Evolutionary conservation across 2,329 filamentous ascomycete genomes (phyloP).

Genomic region (Ophiocordyceps camponoti-leonardi): DNA sequence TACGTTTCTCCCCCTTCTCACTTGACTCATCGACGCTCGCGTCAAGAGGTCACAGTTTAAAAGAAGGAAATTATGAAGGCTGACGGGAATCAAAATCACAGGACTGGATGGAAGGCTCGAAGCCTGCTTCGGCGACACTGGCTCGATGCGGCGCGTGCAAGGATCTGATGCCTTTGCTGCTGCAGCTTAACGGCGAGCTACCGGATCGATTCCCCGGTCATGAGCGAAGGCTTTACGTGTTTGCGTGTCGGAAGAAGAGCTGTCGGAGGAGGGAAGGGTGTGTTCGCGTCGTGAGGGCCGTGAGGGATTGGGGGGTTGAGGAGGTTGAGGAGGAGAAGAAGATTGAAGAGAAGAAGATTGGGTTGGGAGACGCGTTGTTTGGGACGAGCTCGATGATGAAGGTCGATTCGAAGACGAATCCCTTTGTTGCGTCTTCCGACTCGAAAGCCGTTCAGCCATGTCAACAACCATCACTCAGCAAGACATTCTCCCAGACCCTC

Average conservation of each 20-base stretch:
- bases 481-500: constrained; percentile 59
- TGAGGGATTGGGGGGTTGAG: constrained; percentile 32
- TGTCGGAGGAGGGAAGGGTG: constrained; percentile 75
- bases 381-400: constrained; percentile 35
- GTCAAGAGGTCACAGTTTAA: too few species aligned
- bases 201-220: constrained; percentile 75
- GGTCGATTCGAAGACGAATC: constrained; percentile 27
- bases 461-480: constrained; percentile 24
- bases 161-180: constrained; percentile 61
- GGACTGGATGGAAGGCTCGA: constrained; percentile 69
- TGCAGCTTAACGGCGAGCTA: constrained; percentile 83
- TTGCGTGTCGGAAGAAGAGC: constrained; percentile 58
- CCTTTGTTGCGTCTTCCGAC: constrained; percentile 20
- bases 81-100: constrained; percentile 14
- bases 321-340: constrained; percentile 9
- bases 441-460: constrained; percentile 6
- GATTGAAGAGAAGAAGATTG: constrained; percentile 15
- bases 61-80: neutral
- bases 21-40: neutral
- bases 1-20: constrained; percentile 26
- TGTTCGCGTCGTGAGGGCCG: constrained; percentile 56
- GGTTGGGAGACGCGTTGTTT: constrained; percentile 52
- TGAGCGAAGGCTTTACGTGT: constrained; percentile 75
- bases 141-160: constrained; percentile 82
- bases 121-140: constrained; percentile 55